Evolutionary conservation across 345 rosid species (phyloP), one percentile per base, ranked within the genome.

Genomic region (Acer negundo): DNA sequence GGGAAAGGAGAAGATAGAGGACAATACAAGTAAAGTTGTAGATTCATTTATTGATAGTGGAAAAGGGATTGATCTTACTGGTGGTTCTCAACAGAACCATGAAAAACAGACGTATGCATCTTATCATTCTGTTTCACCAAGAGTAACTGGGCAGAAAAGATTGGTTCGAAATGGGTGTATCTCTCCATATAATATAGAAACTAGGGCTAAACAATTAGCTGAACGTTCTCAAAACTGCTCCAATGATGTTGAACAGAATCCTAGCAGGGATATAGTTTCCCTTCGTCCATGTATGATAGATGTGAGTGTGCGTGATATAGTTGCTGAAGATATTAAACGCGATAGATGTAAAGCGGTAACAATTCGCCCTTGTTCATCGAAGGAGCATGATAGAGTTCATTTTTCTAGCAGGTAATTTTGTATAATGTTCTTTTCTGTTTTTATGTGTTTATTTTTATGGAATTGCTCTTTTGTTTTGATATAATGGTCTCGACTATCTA

Each of bases 81-180:
- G 82, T 83, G 84, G 67, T 74, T 80, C 71, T 67, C 74, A 67
- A 67, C 84, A 53, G 61, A 77, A 70, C 53, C 74, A 73, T 35
- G 86, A 73, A 35, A 77, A 80, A 68, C 82, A 77, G 7, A 17
- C 23, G 31, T 16, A 80, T 78, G 65, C 77, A n/a, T 80, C 80
- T 59, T 68, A 64, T 80, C 42, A 56, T 44, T 62, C 82, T 70
- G 67, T 79, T 71, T 70, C 85, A 42, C 84, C 89, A 20, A 87
- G 85, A 84, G 80, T 76, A 12, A 64, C 62, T 70, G 89, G 94
- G 75, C 85, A 82, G 62, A 95, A 82, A 81, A 86, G 92, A 78
- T 84, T 95, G 85, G 99, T 93, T n/a, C 82, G 95, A 76, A 85
- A 92, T 80, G 99, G 99, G 47, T 93, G 93, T 83, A 95, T 95